phyloP scores from a whole-genome alignment of 768 basidiomycete genomes.

The Pholiota molesta region DNA sequence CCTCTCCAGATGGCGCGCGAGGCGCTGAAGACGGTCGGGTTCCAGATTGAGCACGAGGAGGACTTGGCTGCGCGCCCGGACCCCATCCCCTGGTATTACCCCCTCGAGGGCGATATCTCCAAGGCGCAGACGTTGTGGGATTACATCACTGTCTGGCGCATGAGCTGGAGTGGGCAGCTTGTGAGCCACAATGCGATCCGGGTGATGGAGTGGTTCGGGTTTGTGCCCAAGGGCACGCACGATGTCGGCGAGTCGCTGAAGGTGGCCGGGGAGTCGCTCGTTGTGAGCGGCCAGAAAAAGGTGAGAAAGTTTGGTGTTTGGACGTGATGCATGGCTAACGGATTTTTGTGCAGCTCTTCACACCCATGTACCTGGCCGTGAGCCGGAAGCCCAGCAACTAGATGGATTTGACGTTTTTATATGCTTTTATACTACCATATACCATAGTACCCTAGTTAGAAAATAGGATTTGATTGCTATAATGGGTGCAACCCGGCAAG shows the following conservation, averaged over 20 bases:
- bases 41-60: constrained; percentile 88
- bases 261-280: constrained; percentile 76
- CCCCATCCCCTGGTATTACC: constrained; percentile 91
- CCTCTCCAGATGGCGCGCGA: constrained; percentile 67
- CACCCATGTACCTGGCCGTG: constrained; percentile 82
- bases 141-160: constrained; percentile 85
- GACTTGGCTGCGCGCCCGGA: constrained; percentile 89
- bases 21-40: constrained; percentile 83
- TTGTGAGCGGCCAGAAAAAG: constrained; percentile 86
- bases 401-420: constrained; percentile 13
- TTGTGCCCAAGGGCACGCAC: constrained; percentile 91
- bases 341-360: constrained; percentile 64
- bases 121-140: constrained; percentile 97
- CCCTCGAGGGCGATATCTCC: constrained; percentile 88
- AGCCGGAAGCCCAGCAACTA: constrained; percentile 57
- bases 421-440: constrained; percentile 17
- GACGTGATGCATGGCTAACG: constrained; percentile 7
- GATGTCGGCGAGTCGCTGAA: constrained; percentile 90
- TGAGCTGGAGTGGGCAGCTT: constrained; percentile 83
- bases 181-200: constrained; percentile 83
- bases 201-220: constrained; percentile 72
- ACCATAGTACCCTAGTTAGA: constrained; percentile 15
- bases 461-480: constrained; percentile 20
- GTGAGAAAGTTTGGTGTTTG: constrained; percentile 39
- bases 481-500: constrained; percentile 35